These are phyloP conservation scores for Neurospora cerealis DNA, from an alignment of 495 filamentous ascomycete genomes.

Conservation along the genomic window DNA sequence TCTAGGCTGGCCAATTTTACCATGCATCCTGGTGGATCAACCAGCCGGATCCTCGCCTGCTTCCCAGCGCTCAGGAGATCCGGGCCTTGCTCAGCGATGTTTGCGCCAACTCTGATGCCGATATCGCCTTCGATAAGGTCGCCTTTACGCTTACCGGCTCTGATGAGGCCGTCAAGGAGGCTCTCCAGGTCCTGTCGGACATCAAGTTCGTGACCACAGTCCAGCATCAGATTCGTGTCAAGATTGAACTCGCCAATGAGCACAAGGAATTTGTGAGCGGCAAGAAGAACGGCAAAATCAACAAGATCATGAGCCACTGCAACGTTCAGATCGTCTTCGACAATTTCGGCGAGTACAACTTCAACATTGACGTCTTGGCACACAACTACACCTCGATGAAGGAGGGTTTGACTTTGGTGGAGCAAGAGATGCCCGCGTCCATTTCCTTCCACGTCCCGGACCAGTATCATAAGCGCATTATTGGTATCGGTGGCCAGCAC, in stretches of 20 bases:
- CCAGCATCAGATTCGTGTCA: constrained; percentile 87
- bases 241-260: constrained; percentile 97
- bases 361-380: constrained; percentile 96
- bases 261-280: constrained; percentile 99
- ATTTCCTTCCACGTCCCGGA: constrained; percentile 99
- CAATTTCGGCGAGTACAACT: constrained; percentile 98
- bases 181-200: constrained; percentile 83
- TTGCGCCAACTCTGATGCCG: constrained; percentile 88
- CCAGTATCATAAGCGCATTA: constrained; percentile 99
- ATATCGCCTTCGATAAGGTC: constrained; percentile 87
- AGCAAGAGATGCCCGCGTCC: constrained; percentile 98
- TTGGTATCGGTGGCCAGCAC: constrained; percentile 94
- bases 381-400: constrained; percentile 85
- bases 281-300: constrained; percentile 99
- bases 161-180: constrained; percentile 89
- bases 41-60: constrained; percentile 58
- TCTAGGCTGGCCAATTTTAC: constrained; percentile 90
- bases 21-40: constrained; percentile 93
- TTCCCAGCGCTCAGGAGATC: constrained; percentile 67
- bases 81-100: constrained; percentile 89
- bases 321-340: constrained; percentile 99
- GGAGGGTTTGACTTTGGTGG: constrained; percentile 80
- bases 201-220: constrained; percentile 80
- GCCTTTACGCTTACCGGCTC: constrained; percentile 90
- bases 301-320: constrained; percentile 99